phyloP scores from a whole-genome alignment of 2,329 filamentous ascomycete species.

The Hirsutella rhossiliensis region DNA sequence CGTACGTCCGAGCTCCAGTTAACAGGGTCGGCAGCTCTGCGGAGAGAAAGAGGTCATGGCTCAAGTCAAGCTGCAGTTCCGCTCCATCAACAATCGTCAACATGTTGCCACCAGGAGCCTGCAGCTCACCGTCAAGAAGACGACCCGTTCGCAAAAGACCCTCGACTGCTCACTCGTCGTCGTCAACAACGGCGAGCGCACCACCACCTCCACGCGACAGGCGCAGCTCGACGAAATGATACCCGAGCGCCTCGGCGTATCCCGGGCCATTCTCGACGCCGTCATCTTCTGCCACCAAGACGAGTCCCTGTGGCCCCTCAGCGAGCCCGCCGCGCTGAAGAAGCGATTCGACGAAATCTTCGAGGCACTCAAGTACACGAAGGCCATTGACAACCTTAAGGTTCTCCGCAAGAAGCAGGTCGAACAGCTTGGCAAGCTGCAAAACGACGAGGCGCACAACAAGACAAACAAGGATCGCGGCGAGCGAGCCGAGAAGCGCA shows the following conservation, averaged over 20 bases:
- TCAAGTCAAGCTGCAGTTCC: constrained; percentile 84
- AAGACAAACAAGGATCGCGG: constrained; percentile 79
- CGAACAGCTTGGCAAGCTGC: constrained; percentile 59
- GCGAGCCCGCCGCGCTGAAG: constrained; percentile 73
- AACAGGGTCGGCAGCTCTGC: constrained; percentile 38
- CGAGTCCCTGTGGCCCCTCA: constrained; percentile 94
- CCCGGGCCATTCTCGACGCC: constrained; percentile 76
- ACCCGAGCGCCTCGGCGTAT: constrained; percentile 78
- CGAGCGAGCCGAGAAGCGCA: constrained; percentile 56
- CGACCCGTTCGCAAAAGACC: constrained; percentile 63
- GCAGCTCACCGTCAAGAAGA: constrained; percentile 79
- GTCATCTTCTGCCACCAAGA: constrained; percentile 99
- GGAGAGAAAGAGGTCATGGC: constrained; percentile 83
- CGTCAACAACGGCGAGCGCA: constrained; percentile 67
- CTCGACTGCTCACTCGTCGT: constrained; percentile 71
- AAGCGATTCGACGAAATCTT: constrained; percentile 97
- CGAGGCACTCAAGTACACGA: constrained; percentile 92
- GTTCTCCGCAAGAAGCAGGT: constrained; percentile 71
- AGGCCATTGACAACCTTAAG: constrained; percentile 93
- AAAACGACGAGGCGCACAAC: constrained; percentile 63
- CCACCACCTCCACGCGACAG: constrained; percentile 65
- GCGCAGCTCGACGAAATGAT: constrained; percentile 75
- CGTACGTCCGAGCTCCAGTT: neutral
- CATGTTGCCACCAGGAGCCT: constrained; percentile 78
- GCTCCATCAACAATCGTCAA: constrained; percentile 61